These are phyloP conservation scores for Brassica juncea DNA, from an alignment of 345 rosid species.

Conservation along the genomic window DNA sequence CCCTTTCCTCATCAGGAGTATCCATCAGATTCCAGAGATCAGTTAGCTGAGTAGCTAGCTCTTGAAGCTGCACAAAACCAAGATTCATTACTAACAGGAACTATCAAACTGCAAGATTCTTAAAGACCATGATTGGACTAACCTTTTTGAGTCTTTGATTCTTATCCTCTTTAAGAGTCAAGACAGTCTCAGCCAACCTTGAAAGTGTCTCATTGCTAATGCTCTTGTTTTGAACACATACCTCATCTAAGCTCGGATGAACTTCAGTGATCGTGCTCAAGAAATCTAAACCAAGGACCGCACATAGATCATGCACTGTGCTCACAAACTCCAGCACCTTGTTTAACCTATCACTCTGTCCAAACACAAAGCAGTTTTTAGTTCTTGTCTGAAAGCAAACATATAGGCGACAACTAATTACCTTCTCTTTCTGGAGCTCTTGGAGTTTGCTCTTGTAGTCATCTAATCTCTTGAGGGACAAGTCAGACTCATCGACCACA, in stretches of 20 bases:
- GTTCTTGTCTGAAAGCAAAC: slow-evolving; percentile 1
- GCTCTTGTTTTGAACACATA: slow-evolving; percentile 72
- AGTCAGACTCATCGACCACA: slow-evolving; percentile 78
- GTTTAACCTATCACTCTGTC: slow-evolving; percentile 81
- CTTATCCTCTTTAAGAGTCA: slow-evolving; percentile 81
- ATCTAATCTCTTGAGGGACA: slow-evolving; percentile 76
- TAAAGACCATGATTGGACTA: slow-evolving; percentile 1
- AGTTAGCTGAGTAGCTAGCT: slow-evolving; percentile 66
- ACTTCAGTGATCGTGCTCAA: slow-evolving; percentile 76
- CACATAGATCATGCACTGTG: slow-evolving; percentile 92
- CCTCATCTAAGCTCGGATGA: slow-evolving; percentile 93
- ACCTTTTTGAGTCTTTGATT: slow-evolving; percentile 87
- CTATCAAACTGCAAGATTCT: neutral
- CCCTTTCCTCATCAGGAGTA: slow-evolving; percentile 75
- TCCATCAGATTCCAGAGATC: slow-evolving; percentile 99
- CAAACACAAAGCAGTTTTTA: slow-evolving; percentile 32
- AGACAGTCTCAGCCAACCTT: slow-evolving; percentile 74
- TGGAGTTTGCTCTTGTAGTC: slow-evolving; percentile 76
- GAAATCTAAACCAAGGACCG: slow-evolving; percentile 91
- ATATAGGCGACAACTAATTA: slow-evolving; percentile 19
- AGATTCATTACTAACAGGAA: neutral
- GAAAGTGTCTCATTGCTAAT: slow-evolving; percentile 90
- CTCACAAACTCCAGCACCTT: slow-evolving; percentile 90
- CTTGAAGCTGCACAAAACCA: slow-evolving; percentile 55
- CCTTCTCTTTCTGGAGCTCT: slow-evolving; percentile 97